These are phyloP conservation scores for Rubus parviflorus DNA, from an alignment of 306 rosid species.

Conservation along the genomic window DNA sequence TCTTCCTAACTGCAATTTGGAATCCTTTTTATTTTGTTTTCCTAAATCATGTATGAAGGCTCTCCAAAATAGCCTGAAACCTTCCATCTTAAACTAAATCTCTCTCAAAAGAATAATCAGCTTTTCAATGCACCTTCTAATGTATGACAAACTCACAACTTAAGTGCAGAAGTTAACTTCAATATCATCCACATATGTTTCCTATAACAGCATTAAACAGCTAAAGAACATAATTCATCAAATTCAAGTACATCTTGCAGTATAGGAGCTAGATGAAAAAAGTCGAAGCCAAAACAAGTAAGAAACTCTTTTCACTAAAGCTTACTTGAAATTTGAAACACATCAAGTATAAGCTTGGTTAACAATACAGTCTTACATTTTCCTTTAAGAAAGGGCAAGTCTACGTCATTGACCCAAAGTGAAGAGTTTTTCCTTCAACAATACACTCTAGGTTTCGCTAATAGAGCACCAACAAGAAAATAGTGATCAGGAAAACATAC, in stretches of 20 bases:
- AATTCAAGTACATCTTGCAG: not conserved
- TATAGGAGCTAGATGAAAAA: conserved; percentile 6
- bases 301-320: not conserved
- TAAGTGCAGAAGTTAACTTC: not conserved
- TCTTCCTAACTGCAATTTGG: not conserved
- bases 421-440: conserved; percentile 6
- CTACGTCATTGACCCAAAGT: conserved; percentile 14
- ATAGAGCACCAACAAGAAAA: conserved; percentile 15
- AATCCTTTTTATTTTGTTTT: not conserved
- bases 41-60: not conserved
- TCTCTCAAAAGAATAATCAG: not conserved
- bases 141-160: not conserved
- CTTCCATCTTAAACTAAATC: too few species aligned
- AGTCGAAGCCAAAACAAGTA: not conserved
- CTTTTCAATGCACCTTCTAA: not conserved
- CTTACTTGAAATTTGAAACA: conserved; percentile 3
- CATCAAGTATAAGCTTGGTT: conserved; percentile 4
- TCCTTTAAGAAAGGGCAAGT: conserved; percentile 1
- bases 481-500: conserved; percentile 27
- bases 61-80: not conserved
- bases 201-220: not conserved
- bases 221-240: not conserved
- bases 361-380: conserved; percentile 4
- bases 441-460: not conserved
- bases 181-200: not conserved